Conservation (phyloP, 345 rosid genomes). For the Cardiospermum halicacabum region DNA sequence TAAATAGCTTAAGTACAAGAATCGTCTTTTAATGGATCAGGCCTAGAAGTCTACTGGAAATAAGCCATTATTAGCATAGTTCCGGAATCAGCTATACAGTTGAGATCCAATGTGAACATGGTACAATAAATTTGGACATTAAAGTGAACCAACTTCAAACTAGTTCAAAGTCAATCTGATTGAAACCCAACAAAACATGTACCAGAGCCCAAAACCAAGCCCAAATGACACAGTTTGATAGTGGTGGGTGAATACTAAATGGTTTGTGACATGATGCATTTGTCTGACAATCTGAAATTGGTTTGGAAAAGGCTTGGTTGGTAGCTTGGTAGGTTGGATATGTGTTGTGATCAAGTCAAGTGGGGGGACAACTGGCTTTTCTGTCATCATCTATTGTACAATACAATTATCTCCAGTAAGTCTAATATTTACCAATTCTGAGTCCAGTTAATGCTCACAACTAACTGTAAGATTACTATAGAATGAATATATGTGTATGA, state of each 20-base stretch:
- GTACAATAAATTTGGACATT: background rate
- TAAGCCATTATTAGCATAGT: background rate
- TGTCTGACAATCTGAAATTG: constrained; percentile 9
- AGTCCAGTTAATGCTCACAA: background rate
- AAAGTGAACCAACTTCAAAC: background rate
- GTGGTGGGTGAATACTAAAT: background rate
- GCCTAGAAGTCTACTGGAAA: background rate
- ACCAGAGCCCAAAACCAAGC: background rate
- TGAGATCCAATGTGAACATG: background rate
- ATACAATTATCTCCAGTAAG: too few relatives aligned
- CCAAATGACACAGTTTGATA: background rate
- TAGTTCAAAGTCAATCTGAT: too few relatives aligned
- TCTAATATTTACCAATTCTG: too few relatives aligned
- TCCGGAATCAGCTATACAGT: background rate
- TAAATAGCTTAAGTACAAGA: background rate
- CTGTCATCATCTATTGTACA: background rate
- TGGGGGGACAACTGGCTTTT: background rate
- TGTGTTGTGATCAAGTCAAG: background rate
- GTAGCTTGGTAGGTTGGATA: background rate
- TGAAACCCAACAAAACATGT: background rate
- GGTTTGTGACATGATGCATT: background rate
- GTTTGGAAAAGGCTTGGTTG: constrained; percentile 9
- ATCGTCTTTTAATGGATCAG: background rate
- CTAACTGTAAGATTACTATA: background rate
- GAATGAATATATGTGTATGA: background rate